Evolutionary conservation across 768 basidiomycete species (phyloP), one percentile per base, ranked within the genome.

Genomic region (Vishniacozyma victoriae): DNA sequence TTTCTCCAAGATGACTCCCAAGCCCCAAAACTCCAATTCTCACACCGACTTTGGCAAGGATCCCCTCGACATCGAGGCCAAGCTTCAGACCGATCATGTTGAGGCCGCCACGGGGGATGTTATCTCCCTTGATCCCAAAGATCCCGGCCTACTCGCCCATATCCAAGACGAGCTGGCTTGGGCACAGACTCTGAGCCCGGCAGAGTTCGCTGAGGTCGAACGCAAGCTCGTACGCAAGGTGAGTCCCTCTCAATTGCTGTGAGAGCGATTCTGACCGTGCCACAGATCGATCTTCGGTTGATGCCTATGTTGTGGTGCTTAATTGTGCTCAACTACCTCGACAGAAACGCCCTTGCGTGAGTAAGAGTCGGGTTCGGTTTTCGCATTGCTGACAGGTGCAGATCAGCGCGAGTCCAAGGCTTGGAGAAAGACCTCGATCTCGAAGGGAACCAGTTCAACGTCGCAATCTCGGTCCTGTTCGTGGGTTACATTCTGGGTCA

Each of bases 391-490:
- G 59, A 16, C 39, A 47, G n/a, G 22, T 13, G 24, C 48, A n/a
- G 58, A 46, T 13, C 57, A 43, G 46, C 62, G 4, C 52, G 65
- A 23, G 63, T 67, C 16, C 60, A 58, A 15, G 59, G 59, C 13
- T 59, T 70, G 53, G 57, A 54, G 33, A 44, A 31, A 13, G 62
- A 62, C 52, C 48, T 69, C n/a, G 22, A 45, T 16, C 27, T 69
- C 35, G 50, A 50, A 7, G 54, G 50, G 3, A 45, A 42, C 13
- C 46, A 69, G 18, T 67, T 59, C 41, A 53, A 55, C 44, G 27
- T 52, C 7, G 54, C 58, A n/a, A 50, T 68, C 11, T 36, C 48
- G 18, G 37, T 70, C 19, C 57, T 70, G 35, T 70, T 70, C 46
- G 55, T 60, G 18, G 60, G 54, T 20, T 69, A 69, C 39, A 54